Evolutionary conservation across 1,284 basidiomycete genomes (phyloP).

Genomic region (Cronartium quercuum): DNA sequence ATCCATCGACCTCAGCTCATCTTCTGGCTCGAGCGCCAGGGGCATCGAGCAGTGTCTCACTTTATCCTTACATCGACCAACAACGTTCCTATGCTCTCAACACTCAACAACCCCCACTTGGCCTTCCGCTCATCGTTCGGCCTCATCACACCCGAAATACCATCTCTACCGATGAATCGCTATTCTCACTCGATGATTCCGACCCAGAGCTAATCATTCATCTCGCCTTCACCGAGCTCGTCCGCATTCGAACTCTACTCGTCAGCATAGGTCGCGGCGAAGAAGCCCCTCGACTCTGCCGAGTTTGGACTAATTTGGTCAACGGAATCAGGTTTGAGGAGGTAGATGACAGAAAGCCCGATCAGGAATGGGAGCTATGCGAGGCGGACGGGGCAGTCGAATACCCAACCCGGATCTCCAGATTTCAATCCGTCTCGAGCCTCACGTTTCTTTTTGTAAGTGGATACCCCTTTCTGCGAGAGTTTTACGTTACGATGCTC

Average conservation of each 20-base stretch:
- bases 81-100: slow-evolving; percentile 24
- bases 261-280: slow-evolving; percentile 19
- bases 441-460: slow-evolving; percentile 33
- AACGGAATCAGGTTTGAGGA: slow-evolving; percentile 30
- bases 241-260: slow-evolving; percentile 17
- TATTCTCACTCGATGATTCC: slow-evolving; percentile 7
- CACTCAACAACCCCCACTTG: slow-evolving; percentile 10
- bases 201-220: slow-evolving; percentile 37
- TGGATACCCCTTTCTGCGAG: background rate
- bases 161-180: slow-evolving; percentile 12
- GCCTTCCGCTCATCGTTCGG: slow-evolving; percentile 17
- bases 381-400: slow-evolving; percentile 23
- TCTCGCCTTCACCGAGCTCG: slow-evolving; percentile 26
- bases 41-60: slow-evolving; percentile 11
- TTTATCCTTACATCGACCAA: slow-evolving; percentile 35
- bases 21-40: slow-evolving; percentile 13
- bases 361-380: slow-evolving; percentile 32
- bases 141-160: slow-evolving; percentile 21
- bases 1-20: slow-evolving; percentile 22
- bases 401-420: slow-evolving; percentile 26
- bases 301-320: slow-evolving; percentile 21
- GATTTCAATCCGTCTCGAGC: slow-evolving; percentile 37
- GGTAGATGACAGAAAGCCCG: slow-evolving; percentile 4
- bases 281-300: slow-evolving; percentile 2
- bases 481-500: background rate